Base-by-base conservation (phyloP, 352 stramenopile genomes). In the Pythium phragmitis region DNA sequence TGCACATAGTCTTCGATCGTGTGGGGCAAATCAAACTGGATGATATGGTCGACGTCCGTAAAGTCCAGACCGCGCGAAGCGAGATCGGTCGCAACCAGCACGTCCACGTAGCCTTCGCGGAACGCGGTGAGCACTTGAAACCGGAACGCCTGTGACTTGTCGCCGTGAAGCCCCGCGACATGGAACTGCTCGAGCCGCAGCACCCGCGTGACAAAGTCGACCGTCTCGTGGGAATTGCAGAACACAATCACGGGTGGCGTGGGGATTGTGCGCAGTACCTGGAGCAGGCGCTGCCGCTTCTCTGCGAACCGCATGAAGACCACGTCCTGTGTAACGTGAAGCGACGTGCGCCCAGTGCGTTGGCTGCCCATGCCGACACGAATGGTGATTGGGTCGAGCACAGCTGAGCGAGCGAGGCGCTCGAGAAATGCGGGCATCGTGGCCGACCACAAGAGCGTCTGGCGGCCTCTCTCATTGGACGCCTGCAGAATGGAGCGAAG, bases 191-290 rank as follows among this genome's bases (percentile, higher is more conserved):
- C 97, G 65, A 92, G 97, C 13, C 91, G 72, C 12, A 99, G 79
- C 68, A 99, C 74, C 6, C 86, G 78, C 72, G 92, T 96, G 12
- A 99, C 79, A 21, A 91, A 89, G 46, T 98, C 91, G 3, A 97
- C 97, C 67, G 90, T 91, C 57, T 98, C 90, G 61, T 98, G 96
- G n/a, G 80, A 96, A 60, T 99, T 97, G 47, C 98, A 87, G 71
- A 99, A 99, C 26, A 99, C 82, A 36, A 99, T 78, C 14, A 98
- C 91, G 7, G 96, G 97, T 7, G 96, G 96, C 2, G 80, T 68
- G 13, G 98, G 72, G 13, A 89, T 96, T n/a, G 72, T 3, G 26
- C 63, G 92, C 66, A 78, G 89, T 19, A 79, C 77, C 1, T 72
- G 50, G n/a, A 91, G 60, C 19, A 89, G 63, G 28, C 49, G 54